Base-by-base conservation (phyloP, 2,329 filamentous ascomycete genomes). In the Elsinoe arachidis region DNA sequence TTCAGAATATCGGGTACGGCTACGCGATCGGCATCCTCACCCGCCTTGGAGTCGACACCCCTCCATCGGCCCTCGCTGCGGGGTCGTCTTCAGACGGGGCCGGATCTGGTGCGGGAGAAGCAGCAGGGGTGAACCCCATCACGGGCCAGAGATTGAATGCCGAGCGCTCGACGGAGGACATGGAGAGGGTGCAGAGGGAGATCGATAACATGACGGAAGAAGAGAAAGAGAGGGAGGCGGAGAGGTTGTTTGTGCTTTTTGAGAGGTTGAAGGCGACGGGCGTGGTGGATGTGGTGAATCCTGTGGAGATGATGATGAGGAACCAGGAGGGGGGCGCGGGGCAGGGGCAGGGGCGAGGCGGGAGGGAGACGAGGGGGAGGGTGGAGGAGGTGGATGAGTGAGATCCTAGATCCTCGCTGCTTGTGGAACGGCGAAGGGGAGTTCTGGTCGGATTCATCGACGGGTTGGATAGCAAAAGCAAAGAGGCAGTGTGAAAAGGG, bases 1-100 rank as follows among this genome's bases (percentile, higher is more conserved):
- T 97, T 0, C 80, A 88, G 54, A 96, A 96, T 63, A 88, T 99
- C 11, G 93, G 93, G 0, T 99, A 96, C 68, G 93, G 93, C 0
- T 96, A 88, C 67, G 93, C 93, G 0, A 88, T 90, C 0, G 93
- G 93, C 0, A 96, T 93, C 68, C 75, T 99, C 14, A 86, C 91
- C 73, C 86, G 87, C 61, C 87, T 92, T 61, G 88, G 93, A 57
- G 83, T 97, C 11, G 79, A 85, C 0, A 77, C 96, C 19, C 89
- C 90, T n/a, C 23, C 54, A 5, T 7, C 12, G 5, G 12, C 26
- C 10, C 15, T 56, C 5, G 53, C 37, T 1, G 76, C 78, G 5
- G 78, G 74, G 7, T 23, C 41, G 2, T 17, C 19, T 19, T 23
- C 19, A 14, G 41, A 53, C n/a, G 55, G 55, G 9, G 66, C 62